These are phyloP conservation scores for Trichophyton verrucosum DNA, from an alignment of 2,329 filamentous ascomycete species.

Conservation along the genomic window DNA sequence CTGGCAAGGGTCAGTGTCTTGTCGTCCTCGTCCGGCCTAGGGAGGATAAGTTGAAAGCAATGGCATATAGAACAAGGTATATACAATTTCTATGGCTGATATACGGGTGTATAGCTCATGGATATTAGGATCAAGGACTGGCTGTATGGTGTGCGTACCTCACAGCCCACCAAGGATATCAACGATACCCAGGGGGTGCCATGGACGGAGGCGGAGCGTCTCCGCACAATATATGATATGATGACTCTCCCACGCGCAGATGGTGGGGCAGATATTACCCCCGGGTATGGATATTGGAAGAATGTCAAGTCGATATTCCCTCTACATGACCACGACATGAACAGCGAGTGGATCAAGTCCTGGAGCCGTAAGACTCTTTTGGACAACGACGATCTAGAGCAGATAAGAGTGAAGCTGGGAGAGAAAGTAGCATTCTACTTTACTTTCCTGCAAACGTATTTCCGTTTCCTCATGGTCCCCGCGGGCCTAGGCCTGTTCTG, in stretches of 20 bases:
- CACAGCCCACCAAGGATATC: slow-evolving; percentile 63
- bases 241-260: slow-evolving; percentile 61
- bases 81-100: not conserved
- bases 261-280: slow-evolving; percentile 66
- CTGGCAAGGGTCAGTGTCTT: slow-evolving; percentile 60
- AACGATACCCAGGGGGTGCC: slow-evolving; percentile 57
- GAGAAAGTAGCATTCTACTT: slow-evolving; percentile 88
- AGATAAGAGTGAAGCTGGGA: slow-evolving; percentile 64
- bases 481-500: slow-evolving; percentile 62
- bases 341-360: slow-evolving; percentile 60
- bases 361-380: slow-evolving; percentile 62
- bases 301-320: slow-evolving; percentile 63
- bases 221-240: slow-evolving; percentile 77
- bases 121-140: slow-evolving; percentile 68
- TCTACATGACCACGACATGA: slow-evolving; percentile 64
- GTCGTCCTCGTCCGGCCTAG: slow-evolving; percentile 74
- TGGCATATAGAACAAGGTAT: slow-evolving; percentile 69
- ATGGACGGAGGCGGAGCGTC: slow-evolving; percentile 73
- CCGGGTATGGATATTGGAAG: slow-evolving; percentile 57
- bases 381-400: slow-evolving; percentile 53
- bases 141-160: slow-evolving; percentile 74
- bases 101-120: not conserved
- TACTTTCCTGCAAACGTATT: slow-evolving; percentile 84
- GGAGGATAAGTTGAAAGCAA: slow-evolving; percentile 61
- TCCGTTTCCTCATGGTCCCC: slow-evolving; percentile 70